Evolutionary conservation across 139 green algal genomes (phyloP).

Genomic region (Parachlorella kessleri): DNA sequence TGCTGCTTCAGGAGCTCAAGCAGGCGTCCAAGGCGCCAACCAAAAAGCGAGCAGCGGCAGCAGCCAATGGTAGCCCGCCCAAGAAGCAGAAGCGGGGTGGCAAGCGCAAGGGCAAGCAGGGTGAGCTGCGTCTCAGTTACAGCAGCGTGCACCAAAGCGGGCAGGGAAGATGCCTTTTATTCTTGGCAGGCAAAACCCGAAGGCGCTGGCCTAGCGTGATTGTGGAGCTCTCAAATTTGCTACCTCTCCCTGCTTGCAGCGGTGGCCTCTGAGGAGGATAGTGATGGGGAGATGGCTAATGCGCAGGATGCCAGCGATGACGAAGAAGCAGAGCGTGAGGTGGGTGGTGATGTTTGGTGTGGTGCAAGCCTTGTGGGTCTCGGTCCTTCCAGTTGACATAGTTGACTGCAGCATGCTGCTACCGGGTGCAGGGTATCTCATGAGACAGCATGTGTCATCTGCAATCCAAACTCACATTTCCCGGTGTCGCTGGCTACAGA

Average conservation of each 20-base stretch:
- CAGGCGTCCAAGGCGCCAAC: no score
- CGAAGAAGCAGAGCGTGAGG: conserved; percentile 6
- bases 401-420: not conserved
- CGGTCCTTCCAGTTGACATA: not conserved
- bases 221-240: not conserved
- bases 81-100: not conserved
- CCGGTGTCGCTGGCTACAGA: no score
- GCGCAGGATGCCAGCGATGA: conserved; percentile 1
- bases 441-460: no score
- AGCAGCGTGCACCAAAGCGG: no score
- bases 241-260: not conserved
- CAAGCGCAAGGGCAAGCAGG: no score
- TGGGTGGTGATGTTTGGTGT: not conserved
- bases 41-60: no score
- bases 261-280: not conserved
- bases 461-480: not conserved
- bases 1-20: not conserved
- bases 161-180: not conserved
- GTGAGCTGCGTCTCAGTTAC: no score
- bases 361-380: not conserved
- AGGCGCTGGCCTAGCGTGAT: not conserved
- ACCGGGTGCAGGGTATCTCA: no score
- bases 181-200: not conserved
- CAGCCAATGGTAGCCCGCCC: no score
- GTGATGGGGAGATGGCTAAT: conserved; percentile 6